phyloP scores from a whole-genome alignment of 345 rosid genomes.

The Citrus trifoliata region DNA sequence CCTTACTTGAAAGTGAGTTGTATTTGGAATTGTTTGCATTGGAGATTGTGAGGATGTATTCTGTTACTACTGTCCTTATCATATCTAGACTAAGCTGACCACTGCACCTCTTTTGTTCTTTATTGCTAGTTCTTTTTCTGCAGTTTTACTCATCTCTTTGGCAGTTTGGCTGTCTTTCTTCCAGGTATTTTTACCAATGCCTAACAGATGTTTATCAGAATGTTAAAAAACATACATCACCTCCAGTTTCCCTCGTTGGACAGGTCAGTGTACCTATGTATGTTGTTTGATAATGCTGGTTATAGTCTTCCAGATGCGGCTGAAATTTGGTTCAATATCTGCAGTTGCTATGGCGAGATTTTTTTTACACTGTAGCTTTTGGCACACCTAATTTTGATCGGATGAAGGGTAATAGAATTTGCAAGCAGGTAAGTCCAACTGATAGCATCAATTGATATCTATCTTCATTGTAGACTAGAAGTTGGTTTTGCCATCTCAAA shows the following conservation, averaged over 20 bases:
- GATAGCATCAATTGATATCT: background rate
- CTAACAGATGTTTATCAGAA: constrained; percentile 54
- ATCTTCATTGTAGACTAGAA: background rate
- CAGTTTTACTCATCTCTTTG: constrained; percentile 21
- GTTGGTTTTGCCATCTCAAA: background rate
- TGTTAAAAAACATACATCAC: constrained; percentile 68
- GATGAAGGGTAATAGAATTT: constrained; percentile 78
- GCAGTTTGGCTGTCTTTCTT: constrained; percentile 98
- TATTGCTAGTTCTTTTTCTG: background rate
- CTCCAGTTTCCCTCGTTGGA: constrained; percentile 93
- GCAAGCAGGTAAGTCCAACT: constrained; percentile 70
- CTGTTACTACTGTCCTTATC: background rate
- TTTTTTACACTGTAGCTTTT: constrained; percentile 83
- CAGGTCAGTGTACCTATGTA: constrained; percentile 51
- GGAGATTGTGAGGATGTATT: background rate
- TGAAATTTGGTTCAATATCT: constrained; percentile 18
- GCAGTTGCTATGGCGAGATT: constrained; percentile 90
- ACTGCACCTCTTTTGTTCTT: background rate
- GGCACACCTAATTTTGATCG: constrained; percentile 84
- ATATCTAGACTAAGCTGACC: background rate
- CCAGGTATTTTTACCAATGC: constrained; percentile 91
- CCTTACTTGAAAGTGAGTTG: constrained; percentile 89
- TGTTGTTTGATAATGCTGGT: background rate
- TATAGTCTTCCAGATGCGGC: background rate
- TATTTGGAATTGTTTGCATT: background rate